Base-by-base conservation (phyloP, 768 basidiomycete species). In the Dacryopinax primogenitus region DNA sequence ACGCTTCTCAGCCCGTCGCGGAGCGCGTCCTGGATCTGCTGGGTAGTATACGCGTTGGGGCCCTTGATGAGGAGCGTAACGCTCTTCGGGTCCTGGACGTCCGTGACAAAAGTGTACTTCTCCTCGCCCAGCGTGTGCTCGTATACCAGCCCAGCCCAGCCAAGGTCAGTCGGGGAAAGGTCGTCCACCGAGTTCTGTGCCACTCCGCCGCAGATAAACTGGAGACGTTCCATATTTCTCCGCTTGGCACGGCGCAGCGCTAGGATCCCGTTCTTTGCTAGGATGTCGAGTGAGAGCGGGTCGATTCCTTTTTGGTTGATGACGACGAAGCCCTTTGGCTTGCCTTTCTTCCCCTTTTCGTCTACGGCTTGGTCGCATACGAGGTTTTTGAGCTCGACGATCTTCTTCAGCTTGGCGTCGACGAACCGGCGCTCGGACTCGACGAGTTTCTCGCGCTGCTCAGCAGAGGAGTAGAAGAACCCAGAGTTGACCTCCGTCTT, bases 401-500 rank as follows among this genome's bases (percentile, higher is more conserved):
- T 92, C 77, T 97, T 98, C 78, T 86, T 86, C 66, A 96, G 85
- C 76, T 94, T 95, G 37, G 84, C 87, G 74, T 99, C 96, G 41
- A 92, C 88, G 74, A 95, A 95, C 67, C 83, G 83, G 63, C 96
- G 84, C 74, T 99, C 96, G 3, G 94, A 93, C 76, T 99, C 96
- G 66, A 99, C 93, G 18, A 99, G 86, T 77, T 97, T 97, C 77
- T 99, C 96, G 37, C 96, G 86, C 76, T 99, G 96, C 73, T 96
- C 95, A 18, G 96, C 88, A 1, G 92, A 92, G 1, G 94, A 96
- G 78, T 99, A 99, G 81, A 97, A 99, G 83, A 99, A 99, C 28
- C 92, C 86, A 35, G 96, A 97, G 79, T 99, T 99, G 73, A 99
- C 92, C 82, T 99, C 96, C 95, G 96, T 99, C 79, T 99, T 99